Evolutionary conservation across 2,329 filamentous ascomycete species (phyloP).

Genomic region (Botrytis elliptica): DNA sequence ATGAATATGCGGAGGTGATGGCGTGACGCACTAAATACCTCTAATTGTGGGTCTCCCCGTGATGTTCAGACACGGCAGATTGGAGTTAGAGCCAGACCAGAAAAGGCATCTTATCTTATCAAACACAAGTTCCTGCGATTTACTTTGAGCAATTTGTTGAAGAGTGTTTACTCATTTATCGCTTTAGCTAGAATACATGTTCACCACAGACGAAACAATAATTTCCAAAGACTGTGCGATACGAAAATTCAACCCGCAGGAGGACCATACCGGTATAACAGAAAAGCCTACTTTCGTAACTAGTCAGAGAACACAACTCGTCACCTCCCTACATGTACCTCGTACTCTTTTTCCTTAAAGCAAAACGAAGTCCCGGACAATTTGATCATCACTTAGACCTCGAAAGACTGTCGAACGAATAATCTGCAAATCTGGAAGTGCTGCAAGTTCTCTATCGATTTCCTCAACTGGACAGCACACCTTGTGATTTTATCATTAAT

Average conservation of each 20-base stretch:
- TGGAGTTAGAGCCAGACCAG: neutral
- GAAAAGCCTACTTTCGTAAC: neutral
- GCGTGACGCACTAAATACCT: slow-evolving; percentile 7
- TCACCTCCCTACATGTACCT: neutral
- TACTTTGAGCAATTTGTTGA: neutral
- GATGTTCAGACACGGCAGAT: neutral
- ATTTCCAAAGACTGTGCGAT: neutral
- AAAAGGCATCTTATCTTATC: neutral
- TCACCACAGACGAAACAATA: neutral
- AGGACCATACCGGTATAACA: neutral
- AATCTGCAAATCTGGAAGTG: neutral
- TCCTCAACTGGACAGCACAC: neutral
- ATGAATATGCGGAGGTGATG: slow-evolving; percentile 16
- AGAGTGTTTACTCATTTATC: neutral
- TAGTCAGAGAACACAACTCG: neutral
- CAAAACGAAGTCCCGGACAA: neutral
- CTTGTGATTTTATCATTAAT: neutral
- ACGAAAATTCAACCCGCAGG: neutral
- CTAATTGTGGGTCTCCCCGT: slow-evolving; percentile 9
- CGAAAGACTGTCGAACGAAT: neutral
- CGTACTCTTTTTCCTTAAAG: neutral
- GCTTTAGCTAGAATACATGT: neutral
- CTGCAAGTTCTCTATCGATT: neutral
- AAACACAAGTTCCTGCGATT: neutral
- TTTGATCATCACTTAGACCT: neutral